phyloP scores from a whole-genome alignment of 495 filamentous ascomycete species.

The Lasiosphaeria miniovina region DNA sequence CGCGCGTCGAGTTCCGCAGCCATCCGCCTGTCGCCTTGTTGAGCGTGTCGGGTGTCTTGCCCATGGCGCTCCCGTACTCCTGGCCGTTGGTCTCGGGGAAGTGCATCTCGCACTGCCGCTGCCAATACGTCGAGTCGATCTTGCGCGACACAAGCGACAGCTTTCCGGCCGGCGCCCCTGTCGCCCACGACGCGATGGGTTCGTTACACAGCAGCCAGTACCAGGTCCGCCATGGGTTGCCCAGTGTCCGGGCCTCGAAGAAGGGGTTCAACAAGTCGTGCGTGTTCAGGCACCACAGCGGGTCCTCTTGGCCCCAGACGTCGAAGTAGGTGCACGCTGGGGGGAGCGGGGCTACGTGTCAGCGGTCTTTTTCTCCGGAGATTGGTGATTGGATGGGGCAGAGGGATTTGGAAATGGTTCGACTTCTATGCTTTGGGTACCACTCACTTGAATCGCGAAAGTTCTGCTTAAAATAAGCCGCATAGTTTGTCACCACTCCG shows the following conservation, averaged over 20 bases:
- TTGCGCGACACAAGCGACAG: slow-evolving; percentile 53
- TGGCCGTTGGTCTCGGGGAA: slow-evolving; percentile 52
- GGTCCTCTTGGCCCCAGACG: slow-evolving; percentile 47
- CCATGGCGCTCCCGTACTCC: slow-evolving; percentile 50
- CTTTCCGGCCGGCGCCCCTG: slow-evolving; percentile 48
- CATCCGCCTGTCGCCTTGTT: slow-evolving; percentile 60
- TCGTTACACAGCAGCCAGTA: slow-evolving; percentile 65
- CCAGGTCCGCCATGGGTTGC: slow-evolving; percentile 60
- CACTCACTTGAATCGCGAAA: slow-evolving; percentile 51
- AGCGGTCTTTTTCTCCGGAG: neutral
- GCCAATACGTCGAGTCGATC: slow-evolving; percentile 55
- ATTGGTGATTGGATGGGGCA: neutral
- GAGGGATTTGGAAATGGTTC: neutral
- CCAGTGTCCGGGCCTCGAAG: slow-evolving; percentile 52
- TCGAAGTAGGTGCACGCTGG: slow-evolving; percentile 40
- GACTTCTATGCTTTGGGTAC: neutral
- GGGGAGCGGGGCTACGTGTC: neutral
- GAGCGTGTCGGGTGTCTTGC: slow-evolving; percentile 50
- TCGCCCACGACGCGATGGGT: slow-evolving; percentile 36
- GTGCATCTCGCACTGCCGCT: slow-evolving; percentile 57
- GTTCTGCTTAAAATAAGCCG: slow-evolving; percentile 47
- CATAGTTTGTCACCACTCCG: slow-evolving; percentile 45
- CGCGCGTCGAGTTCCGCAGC: slow-evolving; percentile 46
- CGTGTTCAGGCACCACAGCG: slow-evolving; percentile 57
- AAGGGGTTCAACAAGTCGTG: slow-evolving; percentile 55